Conservation (phyloP, 192 early-diverging fungal species). For the Dispira simplex region DNA sequence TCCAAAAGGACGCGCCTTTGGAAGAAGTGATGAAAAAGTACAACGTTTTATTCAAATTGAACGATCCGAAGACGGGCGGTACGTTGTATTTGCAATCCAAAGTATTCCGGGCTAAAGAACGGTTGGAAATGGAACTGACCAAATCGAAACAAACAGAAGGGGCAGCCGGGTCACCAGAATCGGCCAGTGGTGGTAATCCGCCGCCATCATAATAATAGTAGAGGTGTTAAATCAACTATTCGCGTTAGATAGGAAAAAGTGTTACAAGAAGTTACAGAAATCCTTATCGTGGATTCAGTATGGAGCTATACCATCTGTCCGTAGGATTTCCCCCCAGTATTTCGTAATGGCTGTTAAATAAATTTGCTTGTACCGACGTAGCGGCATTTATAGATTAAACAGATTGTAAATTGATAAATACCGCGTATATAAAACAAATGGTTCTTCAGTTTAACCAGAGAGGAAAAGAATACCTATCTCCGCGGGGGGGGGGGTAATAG, state of each 20-base stretch:
- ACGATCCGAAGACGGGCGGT: conserved; percentile 74
- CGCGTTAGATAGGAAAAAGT: too few relatives aligned
- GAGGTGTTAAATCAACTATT: too few relatives aligned
- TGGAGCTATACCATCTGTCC: too few relatives aligned
- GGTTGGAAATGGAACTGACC: conserved; percentile 79
- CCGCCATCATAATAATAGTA: not conserved
- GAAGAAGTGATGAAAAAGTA: conserved; percentile 61
- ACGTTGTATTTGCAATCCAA: conserved; percentile 93
- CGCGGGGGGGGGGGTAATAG: too few relatives aligned
- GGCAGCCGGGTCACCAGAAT: not conserved
- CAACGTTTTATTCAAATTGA: conserved; percentile 72
- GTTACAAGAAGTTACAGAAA: not conserved
- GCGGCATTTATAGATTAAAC: too few relatives aligned
- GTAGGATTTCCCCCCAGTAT: too few relatives aligned
- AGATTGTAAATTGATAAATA: too few relatives aligned
- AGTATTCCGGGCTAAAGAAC: conserved; percentile 82
- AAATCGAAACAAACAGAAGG: conserved; percentile 16
- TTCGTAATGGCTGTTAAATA: too few relatives aligned
- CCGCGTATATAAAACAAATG: too few relatives aligned
- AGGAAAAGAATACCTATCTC: too few relatives aligned
- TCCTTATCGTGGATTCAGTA: not conserved
- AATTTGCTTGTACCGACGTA: too few relatives aligned
- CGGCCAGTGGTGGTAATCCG: not conserved
- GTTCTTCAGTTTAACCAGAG: too few relatives aligned
- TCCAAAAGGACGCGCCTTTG: conserved; percentile 40